phyloP scores from a whole-genome alignment of 305 asterid species.

The Salvia sclarea region DNA sequence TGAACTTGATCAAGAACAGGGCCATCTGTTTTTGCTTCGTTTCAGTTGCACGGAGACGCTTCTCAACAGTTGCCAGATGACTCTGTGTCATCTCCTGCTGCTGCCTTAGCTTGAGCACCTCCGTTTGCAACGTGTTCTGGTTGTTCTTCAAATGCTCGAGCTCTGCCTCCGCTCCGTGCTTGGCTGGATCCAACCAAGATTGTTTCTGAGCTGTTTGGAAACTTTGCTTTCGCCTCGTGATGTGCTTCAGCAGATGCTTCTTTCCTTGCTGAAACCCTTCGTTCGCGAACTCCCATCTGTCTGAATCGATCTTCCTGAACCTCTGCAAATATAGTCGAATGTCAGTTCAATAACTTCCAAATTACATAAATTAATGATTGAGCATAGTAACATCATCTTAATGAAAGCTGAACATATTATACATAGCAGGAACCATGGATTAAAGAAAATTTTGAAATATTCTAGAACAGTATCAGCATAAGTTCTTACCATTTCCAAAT shows the following conservation, averaged over 20 bases:
- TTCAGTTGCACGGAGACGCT: conserved; percentile 48
- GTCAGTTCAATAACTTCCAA: not conserved
- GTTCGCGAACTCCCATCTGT: conserved; percentile 82
- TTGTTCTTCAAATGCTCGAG: conserved; percentile 47
- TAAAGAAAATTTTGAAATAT: not conserved
- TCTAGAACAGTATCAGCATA: not conserved
- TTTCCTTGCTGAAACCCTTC: conserved; percentile 64
- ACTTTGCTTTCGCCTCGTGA: conserved; percentile 62
- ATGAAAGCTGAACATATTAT: not conserved
- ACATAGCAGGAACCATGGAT: not conserved
- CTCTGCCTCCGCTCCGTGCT: conserved; percentile 40
- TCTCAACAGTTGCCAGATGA: conserved; percentile 39
- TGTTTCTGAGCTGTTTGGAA: conserved; percentile 39
- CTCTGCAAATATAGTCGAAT: conserved; percentile 39
- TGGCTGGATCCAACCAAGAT: conserved; percentile 34
- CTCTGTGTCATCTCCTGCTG: conserved; percentile 51
- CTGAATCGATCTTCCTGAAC: conserved; percentile 77
- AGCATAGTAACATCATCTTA: not conserved
- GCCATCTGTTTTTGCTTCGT: conserved; percentile 52
- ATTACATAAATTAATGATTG: not conserved
- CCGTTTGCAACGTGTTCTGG: conserved; percentile 40
- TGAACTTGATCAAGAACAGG: conserved; percentile 44
- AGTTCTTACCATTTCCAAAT: not conserved
- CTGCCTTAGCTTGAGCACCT: conserved; percentile 53
- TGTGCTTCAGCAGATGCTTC: conserved; percentile 66